phyloP scores from a whole-genome alignment of 768 basidiomycete genomes.

The Austroboletus festivus region DNA sequence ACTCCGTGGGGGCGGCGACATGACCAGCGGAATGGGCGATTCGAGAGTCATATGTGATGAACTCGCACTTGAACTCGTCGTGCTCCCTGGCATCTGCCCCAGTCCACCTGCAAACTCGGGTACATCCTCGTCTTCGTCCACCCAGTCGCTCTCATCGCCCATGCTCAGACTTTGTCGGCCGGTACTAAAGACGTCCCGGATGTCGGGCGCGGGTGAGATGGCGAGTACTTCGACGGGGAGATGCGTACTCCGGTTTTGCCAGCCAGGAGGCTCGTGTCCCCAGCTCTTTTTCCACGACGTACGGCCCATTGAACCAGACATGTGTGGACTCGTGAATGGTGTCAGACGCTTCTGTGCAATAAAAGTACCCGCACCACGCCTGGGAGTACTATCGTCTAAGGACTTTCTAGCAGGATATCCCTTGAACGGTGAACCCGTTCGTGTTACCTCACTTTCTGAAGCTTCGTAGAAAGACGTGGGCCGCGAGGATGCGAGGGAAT shows the following conservation, averaged over 20 bases:
- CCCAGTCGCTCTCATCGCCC: constrained; percentile 85
- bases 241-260: constrained; percentile 65
- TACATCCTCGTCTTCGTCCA: constrained; percentile 79
- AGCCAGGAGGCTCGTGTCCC: constrained; percentile 84
- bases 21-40: constrained; percentile 39
- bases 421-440: constrained; percentile 64
- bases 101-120: constrained; percentile 74
- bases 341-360: constrained; percentile 80
- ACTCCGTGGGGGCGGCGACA: constrained; percentile 49
- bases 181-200: constrained; percentile 74
- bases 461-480: constrained; percentile 76
- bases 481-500: constrained; percentile 73
- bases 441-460: constrained; percentile 63
- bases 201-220: constrained; percentile 51
- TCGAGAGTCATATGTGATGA: constrained; percentile 31
- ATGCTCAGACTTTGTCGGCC: constrained; percentile 54
- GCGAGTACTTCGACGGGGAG: constrained; percentile 74
- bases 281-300: constrained; percentile 89
- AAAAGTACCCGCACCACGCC: constrained; percentile 54
- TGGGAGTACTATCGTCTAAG: constrained; percentile 44
- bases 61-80: constrained; percentile 26
- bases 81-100: constrained; percentile 49
- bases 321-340: constrained; percentile 61
- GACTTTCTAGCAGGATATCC: constrained; percentile 44
- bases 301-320: constrained; percentile 49